Base-by-base conservation (phyloP, 768 basidiomycete genomes). In the Russula sp. region DNA sequence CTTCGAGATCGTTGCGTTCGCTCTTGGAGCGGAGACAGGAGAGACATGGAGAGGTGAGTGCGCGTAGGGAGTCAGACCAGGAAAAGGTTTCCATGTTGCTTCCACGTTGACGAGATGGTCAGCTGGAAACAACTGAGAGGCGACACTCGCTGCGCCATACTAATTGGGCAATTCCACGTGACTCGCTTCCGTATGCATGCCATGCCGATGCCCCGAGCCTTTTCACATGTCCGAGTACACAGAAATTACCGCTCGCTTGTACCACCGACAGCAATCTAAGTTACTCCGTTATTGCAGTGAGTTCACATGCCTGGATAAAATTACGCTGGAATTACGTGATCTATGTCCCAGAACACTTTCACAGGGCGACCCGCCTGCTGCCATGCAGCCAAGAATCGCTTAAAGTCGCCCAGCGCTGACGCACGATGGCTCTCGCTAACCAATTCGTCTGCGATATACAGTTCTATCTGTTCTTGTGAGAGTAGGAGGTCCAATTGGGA, bases 1-100 rank as follows among this genome's bases (percentile, higher is more conserved):
- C 74, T 52, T 83, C 79, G 65, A 83, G 80, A 68, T 81, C 80
- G 68, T 66, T 60, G 64, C 68, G 68, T 55, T 72, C 69, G 27
- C 22, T 45, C 27, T 70, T 68, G 16, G 66, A 66, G 31, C 72
- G 64, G 68, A 87, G 75, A 71, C 85, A 89, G 62, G 83, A 77
- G 4, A 86, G 75, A 70, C 87, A 89, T 27, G 85, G 78, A 52
- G 77, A 75, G 62, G 87, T 70, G 16, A 82, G 83, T 40, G 85
- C 83, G 47, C 81, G 79, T 58, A 86, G 55, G 49, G 75, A 80
- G 68, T 89, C 88, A 10, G 80, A 77, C 82, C 84, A 88, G 20
- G 87, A 87, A 69, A 83, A 82, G 18, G 53, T 65, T 55, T 73
- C 79, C 79, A 82, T 79, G 32, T 50, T 53, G 44, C 52, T 32